These are phyloP conservation scores for Pleurotus tuoliensis DNA, from an alignment of 768 basidiomycete genomes.

Conservation along the genomic window DNA sequence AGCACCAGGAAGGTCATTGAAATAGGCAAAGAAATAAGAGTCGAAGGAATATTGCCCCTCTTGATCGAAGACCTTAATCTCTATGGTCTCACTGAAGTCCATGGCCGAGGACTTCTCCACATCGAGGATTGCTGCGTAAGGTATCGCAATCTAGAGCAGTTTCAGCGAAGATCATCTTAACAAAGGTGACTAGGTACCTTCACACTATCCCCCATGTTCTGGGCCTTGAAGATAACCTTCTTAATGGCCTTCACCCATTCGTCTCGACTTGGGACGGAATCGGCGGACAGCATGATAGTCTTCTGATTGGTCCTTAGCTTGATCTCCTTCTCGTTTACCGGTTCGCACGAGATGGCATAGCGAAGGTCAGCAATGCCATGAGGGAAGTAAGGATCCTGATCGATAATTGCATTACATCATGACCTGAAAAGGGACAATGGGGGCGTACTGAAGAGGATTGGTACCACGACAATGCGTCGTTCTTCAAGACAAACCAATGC, in stretches of 20 bases:
- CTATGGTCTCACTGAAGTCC: slow-evolving; percentile 96
- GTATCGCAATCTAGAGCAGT: slow-evolving; percentile 77
- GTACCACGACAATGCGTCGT: slow-evolving; percentile 96
- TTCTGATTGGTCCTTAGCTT: slow-evolving; percentile 82
- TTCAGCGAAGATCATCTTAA: not conserved
- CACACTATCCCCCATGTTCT: slow-evolving; percentile 94
- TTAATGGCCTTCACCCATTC: slow-evolving; percentile 97
- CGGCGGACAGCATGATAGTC: slow-evolving; percentile 64
- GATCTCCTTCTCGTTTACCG: slow-evolving; percentile 72
- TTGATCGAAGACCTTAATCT: slow-evolving; percentile 87
- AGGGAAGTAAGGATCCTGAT: slow-evolving; percentile 94
- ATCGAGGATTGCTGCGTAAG: slow-evolving; percentile 84
- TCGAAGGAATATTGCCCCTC: slow-evolving; percentile 75
- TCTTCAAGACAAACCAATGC: slow-evolving; percentile 96
- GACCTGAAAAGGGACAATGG: too few species aligned
- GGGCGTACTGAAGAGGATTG: slow-evolving; percentile 82
- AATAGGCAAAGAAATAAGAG: slow-evolving; percentile 95
- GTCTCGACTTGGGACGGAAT: slow-evolving; percentile 79
- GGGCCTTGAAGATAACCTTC: slow-evolving; percentile 92
- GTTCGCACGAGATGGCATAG: slow-evolving; percentile 88
- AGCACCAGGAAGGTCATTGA: slow-evolving; percentile 73
- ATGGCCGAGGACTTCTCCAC: slow-evolving; percentile 85
- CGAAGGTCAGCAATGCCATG: slow-evolving; percentile 94
- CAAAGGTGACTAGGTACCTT: slow-evolving; percentile 49
- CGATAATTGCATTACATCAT: too few species aligned